Evolutionary conservation across 2,329 filamentous ascomycete species (phyloP).

Genomic region (Alternaria sp.): DNA sequence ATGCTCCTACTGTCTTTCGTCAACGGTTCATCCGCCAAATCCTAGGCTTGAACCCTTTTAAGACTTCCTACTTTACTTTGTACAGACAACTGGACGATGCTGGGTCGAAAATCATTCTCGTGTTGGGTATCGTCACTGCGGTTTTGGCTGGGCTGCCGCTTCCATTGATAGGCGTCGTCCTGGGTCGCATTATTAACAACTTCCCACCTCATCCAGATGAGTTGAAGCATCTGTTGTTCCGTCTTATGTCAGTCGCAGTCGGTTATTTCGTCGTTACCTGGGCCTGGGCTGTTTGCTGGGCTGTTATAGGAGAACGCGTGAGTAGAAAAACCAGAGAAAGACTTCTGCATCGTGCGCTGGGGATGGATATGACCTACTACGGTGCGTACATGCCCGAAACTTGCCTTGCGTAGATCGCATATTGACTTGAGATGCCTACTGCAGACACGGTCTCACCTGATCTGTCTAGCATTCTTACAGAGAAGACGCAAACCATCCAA

Average conservation of each 20-base stretch:
- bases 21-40: constrained; percentile 50
- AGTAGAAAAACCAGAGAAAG: constrained; percentile 58
- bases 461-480: constrained; percentile 57
- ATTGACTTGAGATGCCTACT: not conserved
- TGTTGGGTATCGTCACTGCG: constrained; percentile 52
- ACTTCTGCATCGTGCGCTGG: constrained; percentile 58
- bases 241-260: constrained; percentile 57
- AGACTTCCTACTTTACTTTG: constrained; percentile 60
- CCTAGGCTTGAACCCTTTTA: constrained; percentile 56
- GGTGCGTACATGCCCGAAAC: constrained; percentile 11
- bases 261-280: constrained; percentile 62
- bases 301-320: constrained; percentile 60
- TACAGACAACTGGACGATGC: constrained; percentile 56
- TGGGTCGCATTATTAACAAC: constrained; percentile 60
- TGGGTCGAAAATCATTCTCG: constrained; percentile 50
- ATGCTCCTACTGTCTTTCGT: constrained; percentile 41
- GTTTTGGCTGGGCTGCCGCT: constrained; percentile 67
- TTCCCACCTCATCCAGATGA: constrained; percentile 60
- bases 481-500: constrained; percentile 58
- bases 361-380: constrained; percentile 63
- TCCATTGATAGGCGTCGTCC: constrained; percentile 68
- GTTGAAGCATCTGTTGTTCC: constrained; percentile 51
- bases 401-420: not conserved
- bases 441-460: constrained; percentile 59
- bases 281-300: constrained; percentile 61